Conservation (phyloP, 1,139 yeast species). For the Saccharomyces hybrid region DNA sequence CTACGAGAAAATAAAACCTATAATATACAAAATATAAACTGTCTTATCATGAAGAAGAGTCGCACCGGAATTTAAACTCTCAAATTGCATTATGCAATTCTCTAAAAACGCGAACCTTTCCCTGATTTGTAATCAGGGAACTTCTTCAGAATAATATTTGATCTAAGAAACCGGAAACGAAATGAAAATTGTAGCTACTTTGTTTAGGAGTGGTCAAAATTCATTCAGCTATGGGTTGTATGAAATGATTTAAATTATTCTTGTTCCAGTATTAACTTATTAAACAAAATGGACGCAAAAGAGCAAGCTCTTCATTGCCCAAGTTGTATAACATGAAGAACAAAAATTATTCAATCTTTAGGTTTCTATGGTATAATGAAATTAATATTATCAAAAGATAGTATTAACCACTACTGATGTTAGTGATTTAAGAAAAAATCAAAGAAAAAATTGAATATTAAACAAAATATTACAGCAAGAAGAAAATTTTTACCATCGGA, state of each 20-base stretch:
- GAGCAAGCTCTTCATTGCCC: constrained; percentile 2
- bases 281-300: constrained; percentile 5
- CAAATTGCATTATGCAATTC: constrained; percentile 29
- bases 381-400: constrained; percentile 36
- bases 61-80: constrained; percentile 33
- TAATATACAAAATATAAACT: constrained; percentile 17
- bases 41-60: constrained; percentile 33
- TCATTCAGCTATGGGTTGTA: constrained; percentile 35
- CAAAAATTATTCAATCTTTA: constrained; percentile 32
- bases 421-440: constrained; percentile 18
- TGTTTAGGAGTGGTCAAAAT: constrained; percentile 34
- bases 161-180: constrained; percentile 76
- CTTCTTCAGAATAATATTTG: constrained; percentile 31
- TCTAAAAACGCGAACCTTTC: constrained; percentile 31
- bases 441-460: constrained; percentile 3
- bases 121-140: constrained; percentile 8
- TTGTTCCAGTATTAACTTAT: constrained; percentile 32
- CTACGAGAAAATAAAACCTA: neutral
- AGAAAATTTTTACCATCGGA: neutral
- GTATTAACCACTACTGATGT: constrained; percentile 37
- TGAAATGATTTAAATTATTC: constrained; percentile 22
- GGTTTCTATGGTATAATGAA: constrained; percentile 46
- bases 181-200: constrained; percentile 55
- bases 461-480: neutral
- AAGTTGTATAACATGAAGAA: constrained; percentile 13